Evolutionary conservation across 352 stramenopile species (phyloP), one percentile per base, ranked within the genome.

Genomic region (Saprolegnia parasitica): DNA sequence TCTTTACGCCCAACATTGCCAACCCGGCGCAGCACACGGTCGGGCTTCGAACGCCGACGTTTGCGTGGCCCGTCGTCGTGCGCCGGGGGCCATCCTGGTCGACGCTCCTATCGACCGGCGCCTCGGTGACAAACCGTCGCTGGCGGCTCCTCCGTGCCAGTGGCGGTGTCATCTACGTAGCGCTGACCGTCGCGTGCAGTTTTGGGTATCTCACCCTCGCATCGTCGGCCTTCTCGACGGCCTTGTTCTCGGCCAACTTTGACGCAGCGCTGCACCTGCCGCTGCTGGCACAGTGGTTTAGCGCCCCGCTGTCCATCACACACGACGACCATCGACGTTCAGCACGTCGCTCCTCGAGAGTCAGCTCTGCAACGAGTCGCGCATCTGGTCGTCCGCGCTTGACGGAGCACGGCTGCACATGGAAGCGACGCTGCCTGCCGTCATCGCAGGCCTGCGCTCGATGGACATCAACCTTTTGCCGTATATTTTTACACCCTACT

Each of bases 201-300:
- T 35, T 35, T 35, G 29, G 29, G 29, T 35, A 35, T 5, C 29
- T 35, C 2, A 5, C 2, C 29, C 29, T 35, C 5, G 29, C 29
- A 2, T 35, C 29, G 29, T 35, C 29, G 29, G 29, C 29, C 2
- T 35, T 35, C 29, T 35, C 29, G 29, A 35, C 29, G 5, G 29
- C 29, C 29, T 35, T 65, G 40, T 47, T 50, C 26, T 21, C 56
- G 29, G 50, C 56, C 32, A 65, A 52, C 35, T 50, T 65, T 50
- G 56, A 35, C 29, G 29, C 29, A 5, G 29, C 29, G 29, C 29
- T 35, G 29, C 29, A 35, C 5, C 29, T 35, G 29, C 29, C 29
- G 29, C 29, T 35, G 29, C 29, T 35, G 5, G 29, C 29, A 35
- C 29, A 35, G 29, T 35, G 29, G 29, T 35, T 35, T 35, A 35